A percentile compares a stretch with the other conserved stretches of the same genome.
Conservation (phyloP, 23 red algal genomes). For the Gracilaria vermiculophylla region DNA sequence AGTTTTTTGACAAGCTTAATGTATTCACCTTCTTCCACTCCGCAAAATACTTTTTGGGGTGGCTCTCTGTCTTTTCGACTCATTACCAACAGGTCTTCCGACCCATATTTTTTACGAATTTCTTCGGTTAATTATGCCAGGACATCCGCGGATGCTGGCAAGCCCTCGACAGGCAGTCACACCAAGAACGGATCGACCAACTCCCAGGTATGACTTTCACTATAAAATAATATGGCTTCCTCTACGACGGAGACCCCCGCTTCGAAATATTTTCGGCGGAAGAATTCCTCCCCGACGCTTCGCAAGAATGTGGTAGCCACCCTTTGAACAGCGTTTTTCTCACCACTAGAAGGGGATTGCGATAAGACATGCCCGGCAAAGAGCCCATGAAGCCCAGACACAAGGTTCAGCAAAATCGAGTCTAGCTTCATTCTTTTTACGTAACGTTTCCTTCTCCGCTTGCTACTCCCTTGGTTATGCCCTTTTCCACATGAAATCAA, state of each 20-base stretch:
- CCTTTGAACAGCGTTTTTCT: not conserved
- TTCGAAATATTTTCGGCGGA: slow-evolving; percentile 15
- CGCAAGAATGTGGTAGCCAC: not conserved
- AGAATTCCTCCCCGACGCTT: not conserved
- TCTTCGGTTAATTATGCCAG: not conserved
- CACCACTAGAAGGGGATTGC: not conserved
- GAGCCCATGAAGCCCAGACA: not conserved
- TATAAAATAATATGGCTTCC: not conserved
- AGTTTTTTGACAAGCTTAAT: too few species aligned
- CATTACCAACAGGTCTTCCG: too few species aligned
- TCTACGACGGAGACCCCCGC: not conserved
- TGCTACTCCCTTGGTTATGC: too few species aligned
- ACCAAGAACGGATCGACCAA: not conserved
- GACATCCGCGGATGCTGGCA: not conserved
- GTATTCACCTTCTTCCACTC: too few species aligned
- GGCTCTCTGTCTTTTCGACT: too few species aligned
- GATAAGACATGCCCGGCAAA: not conserved
- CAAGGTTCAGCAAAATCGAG: not conserved
- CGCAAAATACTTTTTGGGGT: too few species aligned
- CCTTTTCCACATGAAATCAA: not conserved
- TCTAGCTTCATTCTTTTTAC: not conserved
- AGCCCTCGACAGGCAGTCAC: not conserved
- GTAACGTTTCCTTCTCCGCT: not conserved
- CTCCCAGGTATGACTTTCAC: not conserved
- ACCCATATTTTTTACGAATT: too few species aligned